phyloP scores from a whole-genome alignment of 225 moss, liverwort and hornwort genomes.

The Pseudoscleropodium purum region DNA sequence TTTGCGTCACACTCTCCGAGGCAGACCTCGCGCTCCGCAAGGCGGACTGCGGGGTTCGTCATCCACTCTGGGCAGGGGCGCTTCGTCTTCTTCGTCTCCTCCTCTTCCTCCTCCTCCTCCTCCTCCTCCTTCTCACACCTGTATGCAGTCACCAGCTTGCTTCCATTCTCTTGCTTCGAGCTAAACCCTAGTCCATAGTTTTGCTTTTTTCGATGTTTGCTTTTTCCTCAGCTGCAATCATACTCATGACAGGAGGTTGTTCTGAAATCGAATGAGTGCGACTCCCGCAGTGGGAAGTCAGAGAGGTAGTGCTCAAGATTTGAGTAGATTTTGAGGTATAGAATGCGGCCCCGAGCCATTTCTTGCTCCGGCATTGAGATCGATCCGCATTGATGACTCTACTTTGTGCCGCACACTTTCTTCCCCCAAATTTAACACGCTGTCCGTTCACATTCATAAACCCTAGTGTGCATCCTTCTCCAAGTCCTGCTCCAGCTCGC shows the following conservation, averaged over 20 bases:
- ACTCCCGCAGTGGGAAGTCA: neutral
- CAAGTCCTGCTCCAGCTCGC: neutral
- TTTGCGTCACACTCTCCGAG: neutral
- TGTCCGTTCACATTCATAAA: neutral
- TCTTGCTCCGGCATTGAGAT: neutral
- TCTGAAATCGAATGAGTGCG: neutral
- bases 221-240: neutral
- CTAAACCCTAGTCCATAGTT: constrained; percentile 28
- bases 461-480: constrained; percentile 8
- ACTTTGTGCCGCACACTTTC: neutral
- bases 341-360: neutral
- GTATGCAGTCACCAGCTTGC: constrained; percentile 31
- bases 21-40: neutral
- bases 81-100: neutral
- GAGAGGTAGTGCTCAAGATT: neutral
- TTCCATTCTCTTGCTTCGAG: neutral
- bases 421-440: neutral
- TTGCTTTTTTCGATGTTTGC: neutral
- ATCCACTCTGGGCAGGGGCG: neutral
- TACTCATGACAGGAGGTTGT: constrained; percentile 1
- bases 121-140: neutral
- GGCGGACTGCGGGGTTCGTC: neutral
- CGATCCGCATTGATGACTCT: neutral
- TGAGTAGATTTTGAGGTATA: neutral
- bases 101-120: neutral